phyloP scores from a whole-genome alignment of 176 grass and related monocot species.

The Oryza punctata region DNA sequence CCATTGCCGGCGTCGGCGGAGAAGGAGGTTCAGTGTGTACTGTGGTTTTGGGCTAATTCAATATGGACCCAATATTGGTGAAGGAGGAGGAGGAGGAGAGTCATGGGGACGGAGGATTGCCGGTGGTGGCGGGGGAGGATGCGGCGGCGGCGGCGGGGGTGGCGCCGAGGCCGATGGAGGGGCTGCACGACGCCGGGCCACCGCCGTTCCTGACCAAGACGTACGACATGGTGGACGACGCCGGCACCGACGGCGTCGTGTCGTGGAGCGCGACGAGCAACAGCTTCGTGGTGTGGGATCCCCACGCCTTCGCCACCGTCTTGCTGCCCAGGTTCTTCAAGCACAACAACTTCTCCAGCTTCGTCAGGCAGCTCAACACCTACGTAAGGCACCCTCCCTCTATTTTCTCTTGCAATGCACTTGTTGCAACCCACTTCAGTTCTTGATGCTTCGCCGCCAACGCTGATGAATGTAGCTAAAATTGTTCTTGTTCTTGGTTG shows the following conservation, averaged over 20 bases:
- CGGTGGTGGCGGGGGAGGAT: not conserved
- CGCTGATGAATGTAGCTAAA: not conserved
- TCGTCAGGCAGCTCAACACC: constrained; percentile 99
- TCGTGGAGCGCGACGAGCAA: constrained; percentile 75
- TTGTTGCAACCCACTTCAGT: constrained; percentile 36
- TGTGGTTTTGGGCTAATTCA: too few species aligned
- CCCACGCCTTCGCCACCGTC: constrained; percentile 65
- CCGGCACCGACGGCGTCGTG: constrained; percentile 49
- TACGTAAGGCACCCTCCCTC: constrained; percentile 50
- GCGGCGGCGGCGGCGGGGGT: not conserved
- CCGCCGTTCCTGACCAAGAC: constrained; percentile 93
- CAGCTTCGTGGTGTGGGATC: constrained; percentile 96
- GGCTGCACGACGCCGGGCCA: constrained; percentile 75
- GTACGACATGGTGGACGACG: constrained; percentile 84
- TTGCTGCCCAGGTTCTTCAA: constrained; percentile 79
- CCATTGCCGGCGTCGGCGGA: not conserved
- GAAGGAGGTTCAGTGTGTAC: not conserved
- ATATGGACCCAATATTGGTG: too few species aligned
- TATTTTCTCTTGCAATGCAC: constrained; percentile 59
- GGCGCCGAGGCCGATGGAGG: constrained; percentile 67
- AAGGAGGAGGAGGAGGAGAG: constrained; percentile 70
- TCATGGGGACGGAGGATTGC: not conserved
- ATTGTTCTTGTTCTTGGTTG: too few species aligned
- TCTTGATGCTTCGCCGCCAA: not conserved
- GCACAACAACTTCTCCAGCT: constrained; percentile 99